Percentiles rank a stretch among this genome's conserved stretches.
These are phyloP conservation scores for Saccharomycopsis amapae DNA, from an alignment of 805 yeast species.

Conservation along the genomic window DNA sequence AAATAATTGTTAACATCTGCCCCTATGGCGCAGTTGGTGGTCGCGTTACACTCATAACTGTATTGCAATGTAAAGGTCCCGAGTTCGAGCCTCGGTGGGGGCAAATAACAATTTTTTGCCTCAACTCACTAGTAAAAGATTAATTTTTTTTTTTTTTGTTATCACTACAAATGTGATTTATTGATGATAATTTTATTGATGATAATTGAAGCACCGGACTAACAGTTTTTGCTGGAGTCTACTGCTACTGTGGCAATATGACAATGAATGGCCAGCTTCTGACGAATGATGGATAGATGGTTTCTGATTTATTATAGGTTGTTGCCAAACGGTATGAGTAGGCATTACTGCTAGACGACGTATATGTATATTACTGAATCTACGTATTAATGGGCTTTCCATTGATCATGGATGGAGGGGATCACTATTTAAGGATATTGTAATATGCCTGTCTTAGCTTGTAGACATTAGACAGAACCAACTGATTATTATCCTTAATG, in stretches of 20 bases:
- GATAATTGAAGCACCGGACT: not conserved
- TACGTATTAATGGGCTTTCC: too few relatives aligned
- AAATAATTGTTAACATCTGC: slow-evolving; percentile 1
- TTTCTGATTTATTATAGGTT: too few relatives aligned
- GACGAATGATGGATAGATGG: too few relatives aligned
- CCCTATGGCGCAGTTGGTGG: slow-evolving; percentile 23
- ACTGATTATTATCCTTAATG: too few relatives aligned
- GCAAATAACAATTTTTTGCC: slow-evolving; percentile 7
- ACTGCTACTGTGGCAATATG: not conserved
- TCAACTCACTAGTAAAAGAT: not conserved
- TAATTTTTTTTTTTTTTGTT: not conserved
- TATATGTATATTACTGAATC: too few relatives aligned
- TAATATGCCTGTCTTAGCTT: too few relatives aligned
- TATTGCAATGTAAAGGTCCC: slow-evolving; percentile 23
- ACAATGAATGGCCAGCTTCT: too few relatives aligned
- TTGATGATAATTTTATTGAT: not conserved
- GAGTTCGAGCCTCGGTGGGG: slow-evolving; percentile 23
- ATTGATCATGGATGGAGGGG: too few relatives aligned
- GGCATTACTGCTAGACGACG: too few relatives aligned
- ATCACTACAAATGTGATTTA: not conserved
- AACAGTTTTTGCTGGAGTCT: not conserved
- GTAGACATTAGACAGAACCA: too few relatives aligned
- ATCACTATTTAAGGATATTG: too few relatives aligned
- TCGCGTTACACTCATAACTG: slow-evolving; percentile 23
- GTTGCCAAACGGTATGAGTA: too few relatives aligned